phyloP scores from a whole-genome alignment of 768 basidiomycete genomes.

The Amanita jacksonii region DNA sequence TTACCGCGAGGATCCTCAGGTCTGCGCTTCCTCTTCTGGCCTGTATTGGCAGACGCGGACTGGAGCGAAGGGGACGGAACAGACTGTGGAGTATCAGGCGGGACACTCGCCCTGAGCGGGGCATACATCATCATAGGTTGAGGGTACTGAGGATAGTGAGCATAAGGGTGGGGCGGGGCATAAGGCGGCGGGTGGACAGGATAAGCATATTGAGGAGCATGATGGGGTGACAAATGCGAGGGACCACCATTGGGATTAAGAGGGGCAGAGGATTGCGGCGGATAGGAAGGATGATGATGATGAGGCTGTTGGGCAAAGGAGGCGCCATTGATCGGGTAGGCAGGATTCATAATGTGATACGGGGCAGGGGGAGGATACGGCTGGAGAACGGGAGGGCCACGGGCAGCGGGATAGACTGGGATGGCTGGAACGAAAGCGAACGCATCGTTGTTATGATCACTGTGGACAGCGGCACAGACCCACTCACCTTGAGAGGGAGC shows the following conservation, averaged over 20 bases:
- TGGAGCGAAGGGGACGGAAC: constrained; percentile 24
- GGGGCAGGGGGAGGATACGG: constrained; percentile 47
- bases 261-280: constrained; percentile 24
- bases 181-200: constrained; percentile 48
- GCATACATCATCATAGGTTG: constrained; percentile 69
- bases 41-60: constrained; percentile 20
- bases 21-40: constrained; percentile 60
- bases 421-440: constrained; percentile 9
- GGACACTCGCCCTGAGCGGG: constrained; percentile 26
- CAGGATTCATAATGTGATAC: constrained; percentile 60
- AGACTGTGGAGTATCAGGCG: constrained; percentile 27
- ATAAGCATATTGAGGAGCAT: constrained; percentile 42
- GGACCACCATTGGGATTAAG: constrained; percentile 26
- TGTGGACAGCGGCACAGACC: not conserved
- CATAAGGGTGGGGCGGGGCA: constrained; percentile 38
- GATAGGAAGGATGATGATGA: constrained; percentile 23
- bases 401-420: constrained; percentile 21
- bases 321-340: constrained; percentile 54
- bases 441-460: not conserved
- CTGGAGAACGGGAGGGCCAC: constrained; percentile 37
- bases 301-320: constrained; percentile 29
- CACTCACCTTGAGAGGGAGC: not conserved
- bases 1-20: constrained; percentile 27
- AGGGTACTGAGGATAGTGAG: constrained; percentile 57
- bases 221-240: constrained; percentile 27